Base-by-base conservation (phyloP, 2,329 filamentous ascomycete species). In the Aspergillus pseudoglaucus region DNA sequence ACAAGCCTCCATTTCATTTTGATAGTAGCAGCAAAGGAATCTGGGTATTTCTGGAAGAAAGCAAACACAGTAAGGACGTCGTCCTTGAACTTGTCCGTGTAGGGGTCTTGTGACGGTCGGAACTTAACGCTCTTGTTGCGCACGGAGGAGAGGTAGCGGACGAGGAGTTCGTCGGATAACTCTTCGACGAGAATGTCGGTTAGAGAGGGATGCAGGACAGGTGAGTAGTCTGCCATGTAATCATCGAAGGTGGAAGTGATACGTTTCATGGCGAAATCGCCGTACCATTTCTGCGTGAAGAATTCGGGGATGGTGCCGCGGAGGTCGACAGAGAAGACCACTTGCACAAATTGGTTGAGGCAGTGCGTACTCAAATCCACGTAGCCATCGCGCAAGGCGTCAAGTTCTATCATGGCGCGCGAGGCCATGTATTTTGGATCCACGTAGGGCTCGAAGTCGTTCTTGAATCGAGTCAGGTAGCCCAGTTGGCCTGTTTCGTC, bases 221-320 rank as follows among this genome's bases (percentile, higher is more conserved):
- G 77, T 50, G 83, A 80, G 74, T 96, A 96, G 71, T 98, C 91
- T 61, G 79, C 73, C 58, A 97, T 80, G 71, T 98, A 98, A 70
- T 97, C 93, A 58, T 95, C 88, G 64, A 98, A 91, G 0, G 93
- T 98, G 22, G 86, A 88, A 42, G 90, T 86, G 75, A 98, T 95
- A 59, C 91, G 88, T 61, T 90, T 90, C 82, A 98, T 91, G 47
- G 87, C 85, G 37, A 85, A 89, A 60, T 83, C 82, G 38, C 79
- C 74, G 70, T 98, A 98, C 93, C 93, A 98, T 53, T 82, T 81
- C 7, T 83, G 77, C 0, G 90, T 96, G 75, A 97, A 98, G 73
- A 97, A 90, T 55, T 93, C 87, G 40, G 85, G 79, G 64, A 95
- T 83, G 33, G 94, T 89, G 22, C 82, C 67, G 54, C 79, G 80